Base-by-base conservation (phyloP, 805 yeast genomes). In the Ogataea parapolymorpha region DNA sequence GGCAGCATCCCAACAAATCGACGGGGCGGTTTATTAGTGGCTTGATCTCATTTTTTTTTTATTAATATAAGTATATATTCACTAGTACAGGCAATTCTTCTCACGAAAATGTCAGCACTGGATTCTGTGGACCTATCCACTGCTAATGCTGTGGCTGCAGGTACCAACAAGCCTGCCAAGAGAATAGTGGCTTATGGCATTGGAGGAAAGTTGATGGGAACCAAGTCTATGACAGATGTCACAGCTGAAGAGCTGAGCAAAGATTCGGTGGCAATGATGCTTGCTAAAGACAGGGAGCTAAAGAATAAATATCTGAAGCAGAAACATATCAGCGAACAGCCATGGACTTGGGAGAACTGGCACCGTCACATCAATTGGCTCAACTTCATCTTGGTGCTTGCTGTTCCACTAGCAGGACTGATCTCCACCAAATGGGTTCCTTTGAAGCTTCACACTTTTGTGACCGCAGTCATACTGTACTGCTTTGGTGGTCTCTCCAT, bases 101-200 rank as follows among this genome's bases (percentile, higher is more conserved):
- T 22, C 16, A 7, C 34, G 16, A 38, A 33, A 9, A 50, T 50
- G 56, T 48, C 58, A 15, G 46, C 42, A 35, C 50, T 58, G 42
- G 70, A 65, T 32, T 36, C 62, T 1, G 76, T 80, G 37, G 89
- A 85, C 59, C 71, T 85, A 50, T 75, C 80, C 32, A 68, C 76
- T 40, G 87, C 89, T 45, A 85, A 83, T 62, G 79, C 86, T 34
- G 74, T 85, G 46, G 95, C 95, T 13, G 85, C 93, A 9, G 95
- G 95, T 50, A 77, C 86, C 40, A 79, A 84, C 69, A 82, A 80
- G 59, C 74, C 77, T 54, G 70, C 71, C 41, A 79, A 78, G 38
- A 75, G 91, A 64, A 79, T 84, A 37, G 91, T 84, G 35, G 89
- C 89, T 42, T 85, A 89, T 14, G 84, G 84, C 39, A 63, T 78